Percentiles rank a stretch among this genome's conserved stretches.
Evolutionary conservation across 257 asterid species (phyloP).

Genomic region (Fraxinus americana): DNA sequence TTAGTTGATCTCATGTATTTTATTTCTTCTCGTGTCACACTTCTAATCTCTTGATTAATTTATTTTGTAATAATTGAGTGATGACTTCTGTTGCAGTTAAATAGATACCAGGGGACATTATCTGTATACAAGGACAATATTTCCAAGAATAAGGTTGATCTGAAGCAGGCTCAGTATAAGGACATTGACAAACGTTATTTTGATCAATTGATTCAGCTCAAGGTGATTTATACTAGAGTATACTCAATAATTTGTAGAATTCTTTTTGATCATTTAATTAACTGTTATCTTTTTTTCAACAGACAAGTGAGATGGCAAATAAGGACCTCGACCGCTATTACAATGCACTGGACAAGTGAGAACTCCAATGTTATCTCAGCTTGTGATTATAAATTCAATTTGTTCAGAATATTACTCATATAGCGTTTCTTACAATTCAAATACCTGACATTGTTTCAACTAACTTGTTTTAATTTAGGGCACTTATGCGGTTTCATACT

Average conservation of each 20-base stretch:
- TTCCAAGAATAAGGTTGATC: conserved; percentile 71
- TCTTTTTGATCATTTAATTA: neutral
- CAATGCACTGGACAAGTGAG: conserved; percentile 96
- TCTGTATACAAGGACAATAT: conserved; percentile 87
- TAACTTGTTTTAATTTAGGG: conserved; percentile 49
- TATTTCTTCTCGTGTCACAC: conserved; percentile 15
- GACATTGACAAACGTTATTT: conserved; percentile 96
- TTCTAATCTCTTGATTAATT: neutral
- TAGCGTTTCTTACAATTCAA: neutral
- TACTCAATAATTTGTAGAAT: neutral
- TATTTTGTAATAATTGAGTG: conserved; percentile 23
- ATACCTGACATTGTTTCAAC: conserved; percentile 25
- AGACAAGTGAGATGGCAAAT: conserved; percentile 99
- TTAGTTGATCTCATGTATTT: neutral
- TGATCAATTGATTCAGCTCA: conserved; percentile 93
- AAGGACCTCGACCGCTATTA: conserved; percentile 97
- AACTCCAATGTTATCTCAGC: conserved; percentile 16
- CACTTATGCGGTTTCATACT: conserved; percentile 97
- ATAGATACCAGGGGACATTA: conserved; percentile 71
- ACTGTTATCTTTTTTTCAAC: conserved; percentile 32
- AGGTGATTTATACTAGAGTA: conserved; percentile 60
- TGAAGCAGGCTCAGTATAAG: conserved; percentile 89
- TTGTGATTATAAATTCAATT: neutral
- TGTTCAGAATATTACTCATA: neutral
- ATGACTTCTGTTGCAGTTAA: conserved; percentile 57